These are phyloP conservation scores for Simmondsia chinensis DNA, from an alignment of 148 eudicot species.

Conservation along the genomic window DNA sequence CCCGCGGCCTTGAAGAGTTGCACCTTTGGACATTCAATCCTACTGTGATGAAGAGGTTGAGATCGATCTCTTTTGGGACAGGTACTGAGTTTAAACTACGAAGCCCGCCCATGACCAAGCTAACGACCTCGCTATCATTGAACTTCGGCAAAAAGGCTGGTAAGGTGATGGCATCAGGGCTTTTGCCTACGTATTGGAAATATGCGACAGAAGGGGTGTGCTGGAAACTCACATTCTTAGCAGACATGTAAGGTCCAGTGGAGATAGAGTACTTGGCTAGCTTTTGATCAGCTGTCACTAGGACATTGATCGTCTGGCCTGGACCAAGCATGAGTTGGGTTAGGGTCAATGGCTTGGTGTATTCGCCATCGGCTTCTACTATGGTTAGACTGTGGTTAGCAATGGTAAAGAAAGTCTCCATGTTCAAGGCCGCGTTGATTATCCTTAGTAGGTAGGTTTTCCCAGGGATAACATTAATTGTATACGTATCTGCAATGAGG, in stretches of 20 bases:
- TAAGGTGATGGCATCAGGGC: constrained; percentile 23
- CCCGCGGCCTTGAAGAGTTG: constrained; percentile 22
- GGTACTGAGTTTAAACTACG: constrained; percentile 26
- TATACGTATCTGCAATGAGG: constrained; percentile 33
- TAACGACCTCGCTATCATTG: constrained; percentile 35
- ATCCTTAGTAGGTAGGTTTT: constrained; percentile 52
- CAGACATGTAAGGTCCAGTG: constrained; percentile 60
- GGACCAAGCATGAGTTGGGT: constrained; percentile 53
- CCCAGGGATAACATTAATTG: constrained; percentile 40
- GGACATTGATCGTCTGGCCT: constrained; percentile 53
- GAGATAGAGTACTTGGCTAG: constrained; percentile 41
- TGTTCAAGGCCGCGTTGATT: constrained; percentile 52
- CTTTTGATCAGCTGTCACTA: constrained; percentile 38
- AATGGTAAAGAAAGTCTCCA: constrained; percentile 49
- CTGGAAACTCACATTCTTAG: constrained; percentile 42
- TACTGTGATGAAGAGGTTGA: constrained; percentile 47
- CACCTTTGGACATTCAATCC: constrained; percentile 57
- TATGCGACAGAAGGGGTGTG: constrained; percentile 40
- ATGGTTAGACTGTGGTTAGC: constrained; percentile 57
- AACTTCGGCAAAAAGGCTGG: constrained; percentile 35
- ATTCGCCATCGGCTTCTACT: constrained; percentile 60
- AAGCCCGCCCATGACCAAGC: constrained; percentile 42
- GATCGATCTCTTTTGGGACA: constrained; percentile 46
- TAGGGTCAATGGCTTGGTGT: constrained; percentile 41
- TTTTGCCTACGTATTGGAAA: constrained; percentile 38